phyloP scores from a whole-genome alignment of 2,329 filamentous ascomycete genomes.

The Ophiostoma pallidulum region DNA sequence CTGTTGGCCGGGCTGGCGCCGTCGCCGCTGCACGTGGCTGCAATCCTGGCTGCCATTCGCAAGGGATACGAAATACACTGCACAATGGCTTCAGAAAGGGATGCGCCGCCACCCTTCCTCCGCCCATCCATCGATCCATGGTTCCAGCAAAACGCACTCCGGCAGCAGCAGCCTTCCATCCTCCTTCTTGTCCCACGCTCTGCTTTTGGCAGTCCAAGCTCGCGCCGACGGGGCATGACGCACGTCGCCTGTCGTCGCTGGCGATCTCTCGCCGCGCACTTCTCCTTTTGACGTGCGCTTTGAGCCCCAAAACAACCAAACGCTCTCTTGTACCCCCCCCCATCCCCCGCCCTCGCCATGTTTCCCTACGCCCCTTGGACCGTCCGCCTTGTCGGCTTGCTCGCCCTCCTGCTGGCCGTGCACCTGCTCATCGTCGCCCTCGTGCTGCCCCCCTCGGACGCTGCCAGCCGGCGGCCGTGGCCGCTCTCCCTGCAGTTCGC shows the following conservation, averaged over 20 bases:
- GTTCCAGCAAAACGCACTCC: too few relatives aligned
- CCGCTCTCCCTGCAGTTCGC: slow-evolving; percentile 4
- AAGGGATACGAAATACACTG: too few relatives aligned
- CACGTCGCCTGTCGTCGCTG: not conserved
- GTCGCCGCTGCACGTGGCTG: slow-evolving; percentile 1
- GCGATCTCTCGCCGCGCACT: not conserved
- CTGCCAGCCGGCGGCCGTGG: slow-evolving; percentile 2
- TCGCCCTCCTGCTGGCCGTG: slow-evolving; percentile 9
- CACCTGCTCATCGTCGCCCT: slow-evolving; percentile 3
- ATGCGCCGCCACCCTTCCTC: too few relatives aligned
- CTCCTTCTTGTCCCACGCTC: too few relatives aligned
- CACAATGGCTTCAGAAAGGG: too few relatives aligned
- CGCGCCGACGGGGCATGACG: too few relatives aligned
- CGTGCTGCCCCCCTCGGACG: not conserved
- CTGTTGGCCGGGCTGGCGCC: not conserved
- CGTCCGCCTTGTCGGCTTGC: slow-evolving; percentile 4
- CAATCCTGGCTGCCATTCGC: too few relatives aligned
- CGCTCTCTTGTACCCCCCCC: not conserved
- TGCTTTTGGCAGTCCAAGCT: too few relatives aligned
- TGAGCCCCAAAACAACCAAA: not conserved
- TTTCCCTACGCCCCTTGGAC: slow-evolving; percentile 8
- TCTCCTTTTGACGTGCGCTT: not conserved
- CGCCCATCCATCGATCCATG: too few relatives aligned
- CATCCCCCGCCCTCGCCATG: not conserved
- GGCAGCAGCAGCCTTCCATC: too few relatives aligned